phyloP scores from a whole-genome alignment of 345 rosid species.

The Cardamine occulta region DNA sequence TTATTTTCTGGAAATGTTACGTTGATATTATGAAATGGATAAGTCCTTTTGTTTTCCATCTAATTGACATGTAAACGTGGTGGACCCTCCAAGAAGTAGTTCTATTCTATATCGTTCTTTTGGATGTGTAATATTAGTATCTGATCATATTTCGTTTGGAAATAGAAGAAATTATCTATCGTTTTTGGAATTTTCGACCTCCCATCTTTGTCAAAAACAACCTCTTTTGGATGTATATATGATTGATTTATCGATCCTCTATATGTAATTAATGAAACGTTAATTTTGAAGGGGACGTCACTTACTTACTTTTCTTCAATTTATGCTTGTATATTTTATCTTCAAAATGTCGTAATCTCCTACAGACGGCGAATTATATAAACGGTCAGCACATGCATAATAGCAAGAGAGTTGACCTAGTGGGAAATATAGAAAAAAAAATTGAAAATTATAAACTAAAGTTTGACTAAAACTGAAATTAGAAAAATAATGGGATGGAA shows the following conservation, averaged over 20 bases:
- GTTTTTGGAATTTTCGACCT: conserved; percentile 32
- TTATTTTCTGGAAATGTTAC: not conserved
- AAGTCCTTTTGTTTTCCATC: not conserved
- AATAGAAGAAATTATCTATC: conserved; percentile 1
- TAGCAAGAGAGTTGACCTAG: conserved; percentile 28
- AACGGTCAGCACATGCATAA: conserved; percentile 6
- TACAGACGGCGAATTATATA: not conserved
- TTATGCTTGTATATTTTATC: not conserved
- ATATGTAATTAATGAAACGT: conserved; percentile 21
- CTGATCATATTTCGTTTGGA: conserved; percentile 1
- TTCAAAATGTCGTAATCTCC: conserved; percentile 19
- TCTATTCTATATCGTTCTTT: not conserved
- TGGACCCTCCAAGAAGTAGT: conserved; percentile 34
- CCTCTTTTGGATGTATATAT: conserved; percentile 26
- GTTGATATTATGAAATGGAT: not conserved
- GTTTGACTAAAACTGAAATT: conserved; percentile 11
- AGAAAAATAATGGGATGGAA: not conserved
- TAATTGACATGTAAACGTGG: conserved; percentile 22
- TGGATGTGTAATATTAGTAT: not conserved
- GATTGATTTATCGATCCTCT: conserved; percentile 4
- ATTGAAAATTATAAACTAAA: not conserved
- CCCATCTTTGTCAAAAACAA: conserved; percentile 38
- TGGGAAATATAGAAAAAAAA: conserved; percentile 4
- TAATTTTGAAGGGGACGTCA: conserved; percentile 31
- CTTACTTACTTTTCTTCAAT: conserved; percentile 14